A percentile compares a stretch with the other conserved stretches of the same genome.
Conservation (phyloP, 176 grass and related monocot species). For the Oryza officinalis region DNA sequence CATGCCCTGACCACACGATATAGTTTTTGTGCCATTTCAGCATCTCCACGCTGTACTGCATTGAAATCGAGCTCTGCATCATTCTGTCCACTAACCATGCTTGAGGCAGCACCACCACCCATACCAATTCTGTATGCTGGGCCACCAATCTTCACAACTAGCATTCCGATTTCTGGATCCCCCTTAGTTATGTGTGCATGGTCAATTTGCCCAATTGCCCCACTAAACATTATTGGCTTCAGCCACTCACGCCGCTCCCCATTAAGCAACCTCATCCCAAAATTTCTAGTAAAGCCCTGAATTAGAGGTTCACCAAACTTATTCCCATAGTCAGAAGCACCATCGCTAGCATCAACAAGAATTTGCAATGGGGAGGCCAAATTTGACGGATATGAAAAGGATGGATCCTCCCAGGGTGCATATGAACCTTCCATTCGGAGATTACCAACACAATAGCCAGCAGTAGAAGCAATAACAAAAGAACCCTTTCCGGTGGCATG, state of each 20-base stretch:
- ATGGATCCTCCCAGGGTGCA: slow-evolving; percentile 84
- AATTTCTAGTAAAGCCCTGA: slow-evolving; percentile 82
- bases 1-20: slow-evolving; percentile 88
- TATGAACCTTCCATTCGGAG: slow-evolving; percentile 70
- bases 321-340: slow-evolving; percentile 95
- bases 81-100: slow-evolving; percentile 94
- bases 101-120: slow-evolving; percentile 93
- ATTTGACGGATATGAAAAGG: slow-evolving; percentile 74
- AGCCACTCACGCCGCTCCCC: slow-evolving; percentile 75
- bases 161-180: slow-evolving; percentile 84
- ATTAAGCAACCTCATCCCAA: slow-evolving; percentile 57
- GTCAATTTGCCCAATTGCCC: slow-evolving; percentile 85
- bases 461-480: slow-evolving; percentile 81
- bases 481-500: slow-evolving; percentile 89
- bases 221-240: slow-evolving; percentile 99
- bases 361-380: slow-evolving; percentile 83
- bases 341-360: slow-evolving; percentile 81
- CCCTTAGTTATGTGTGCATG: slow-evolving; percentile 77
- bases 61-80: slow-evolving; percentile 96
- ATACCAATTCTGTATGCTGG: slow-evolving; percentile 95
- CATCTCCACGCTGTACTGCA: slow-evolving; percentile 91
- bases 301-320: slow-evolving; percentile 95
- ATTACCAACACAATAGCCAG: slow-evolving; percentile 91
- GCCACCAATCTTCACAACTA: slow-evolving; percentile 97
- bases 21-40: slow-evolving; percentile 94